These are phyloP conservation scores for Penicillium brevicompactum DNA, from an alignment of 2,329 filamentous ascomycete genomes.

Conservation along the genomic window DNA sequence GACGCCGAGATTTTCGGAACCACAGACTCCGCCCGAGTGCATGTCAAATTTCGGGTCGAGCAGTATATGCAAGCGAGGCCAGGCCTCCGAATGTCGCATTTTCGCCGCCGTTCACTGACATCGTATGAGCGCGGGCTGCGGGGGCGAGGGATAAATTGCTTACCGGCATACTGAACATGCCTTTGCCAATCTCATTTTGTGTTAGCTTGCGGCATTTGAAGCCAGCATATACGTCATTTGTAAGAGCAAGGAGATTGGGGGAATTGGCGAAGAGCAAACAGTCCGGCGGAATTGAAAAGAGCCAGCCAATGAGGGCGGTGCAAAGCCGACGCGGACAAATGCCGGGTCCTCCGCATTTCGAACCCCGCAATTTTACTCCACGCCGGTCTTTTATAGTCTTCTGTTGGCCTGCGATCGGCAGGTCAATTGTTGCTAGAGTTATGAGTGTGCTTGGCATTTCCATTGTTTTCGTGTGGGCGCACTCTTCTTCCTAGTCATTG, in stretches of 20 bases:
- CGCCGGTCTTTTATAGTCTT: background rate
- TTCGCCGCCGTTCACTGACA: slow-evolving; percentile 14
- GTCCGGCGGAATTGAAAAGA: background rate
- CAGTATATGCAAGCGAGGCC: slow-evolving; percentile 15
- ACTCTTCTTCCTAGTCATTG: background rate
- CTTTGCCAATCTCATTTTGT: slow-evolving; percentile 5
- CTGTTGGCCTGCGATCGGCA: background rate
- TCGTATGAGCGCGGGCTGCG: background rate
- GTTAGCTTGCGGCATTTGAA: background rate
- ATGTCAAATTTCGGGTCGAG: slow-evolving; percentile 4
- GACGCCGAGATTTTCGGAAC: background rate
- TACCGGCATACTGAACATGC: slow-evolving; percentile 6
- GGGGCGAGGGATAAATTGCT: background rate
- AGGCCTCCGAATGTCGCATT: slow-evolving; percentile 12
- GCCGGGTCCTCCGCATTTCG: slow-evolving; percentile 7
- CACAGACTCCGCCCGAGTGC: background rate
- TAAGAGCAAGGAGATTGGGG: background rate
- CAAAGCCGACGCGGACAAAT: slow-evolving; percentile 8
- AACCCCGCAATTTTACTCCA: slow-evolving; percentile 1
- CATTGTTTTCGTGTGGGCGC: background rate
- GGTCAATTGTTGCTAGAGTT: background rate
- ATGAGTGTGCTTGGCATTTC: background rate
- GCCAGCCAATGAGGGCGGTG: background rate
- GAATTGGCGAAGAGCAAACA: background rate
- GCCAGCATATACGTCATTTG: background rate